phyloP scores from a whole-genome alignment of 1,139 yeast genomes.

The Zygosaccharomyces sapae region DNA sequence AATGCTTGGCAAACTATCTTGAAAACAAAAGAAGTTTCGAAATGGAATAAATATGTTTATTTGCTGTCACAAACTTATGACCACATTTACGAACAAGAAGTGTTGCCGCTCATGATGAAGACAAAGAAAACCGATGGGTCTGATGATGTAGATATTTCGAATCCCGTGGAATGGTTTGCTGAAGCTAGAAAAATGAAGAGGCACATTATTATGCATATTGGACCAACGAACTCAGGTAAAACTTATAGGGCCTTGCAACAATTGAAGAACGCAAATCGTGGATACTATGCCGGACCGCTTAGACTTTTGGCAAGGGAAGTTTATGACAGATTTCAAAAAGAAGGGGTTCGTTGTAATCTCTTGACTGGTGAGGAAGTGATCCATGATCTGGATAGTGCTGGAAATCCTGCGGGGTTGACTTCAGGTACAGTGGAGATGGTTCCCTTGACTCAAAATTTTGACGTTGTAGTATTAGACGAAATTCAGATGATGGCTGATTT shows the following conservation, averaged over 20 bases:
- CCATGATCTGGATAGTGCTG: slow-evolving; percentile 61
- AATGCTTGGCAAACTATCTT: slow-evolving; percentile 16
- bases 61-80: slow-evolving; percentile 21
- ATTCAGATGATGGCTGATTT: slow-evolving; percentile 89
- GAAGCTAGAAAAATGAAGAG: slow-evolving; percentile 77
- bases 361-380: slow-evolving; percentile 93
- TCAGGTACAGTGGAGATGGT: slow-evolving; percentile 96
- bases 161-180: slow-evolving; percentile 88
- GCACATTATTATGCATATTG: slow-evolving; percentile 82
- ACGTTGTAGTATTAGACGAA: slow-evolving; percentile 89
- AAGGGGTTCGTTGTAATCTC: slow-evolving; percentile 70
- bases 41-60: slow-evolving; percentile 18
- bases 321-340: slow-evolving; percentile 68
- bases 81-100: slow-evolving; percentile 26
- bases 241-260: slow-evolving; percentile 77
- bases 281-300: slow-evolving; percentile 93
- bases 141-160: slow-evolving; percentile 45
- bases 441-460: slow-evolving; percentile 61
- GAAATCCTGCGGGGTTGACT: slow-evolving; percentile 66
- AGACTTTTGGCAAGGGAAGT: slow-evolving; percentile 87
- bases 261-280: slow-evolving; percentile 64
- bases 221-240: slow-evolving; percentile 98
- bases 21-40: slow-evolving; percentile 7
- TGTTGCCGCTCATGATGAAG: slow-evolving; percentile 22
- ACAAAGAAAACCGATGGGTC: slow-evolving; percentile 18